Base-by-base conservation (phyloP, 2,329 filamentous ascomycete genomes). In the Berkeleyomyces rouxiae region DNA sequence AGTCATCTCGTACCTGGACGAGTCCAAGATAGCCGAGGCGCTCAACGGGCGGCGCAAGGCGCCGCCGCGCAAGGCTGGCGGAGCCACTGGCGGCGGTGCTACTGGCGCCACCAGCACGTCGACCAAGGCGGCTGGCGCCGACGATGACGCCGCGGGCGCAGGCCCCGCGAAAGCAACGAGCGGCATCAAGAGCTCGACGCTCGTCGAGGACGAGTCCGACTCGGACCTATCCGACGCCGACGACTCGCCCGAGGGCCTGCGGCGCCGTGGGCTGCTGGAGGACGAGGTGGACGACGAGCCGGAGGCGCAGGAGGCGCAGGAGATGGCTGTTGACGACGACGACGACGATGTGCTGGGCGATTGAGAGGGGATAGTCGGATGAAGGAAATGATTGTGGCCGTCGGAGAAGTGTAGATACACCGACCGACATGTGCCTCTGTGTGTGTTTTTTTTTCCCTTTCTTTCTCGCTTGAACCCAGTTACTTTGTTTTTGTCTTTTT, bases 1-100 rank as follows among this genome's bases (percentile, higher is more conserved):
- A 68, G 83, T 96, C 5, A 76, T 96, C 3, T 82, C 83, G 7
- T 93, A 86, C 71, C 77, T 97, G 3, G 90, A 96, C 68, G 82
- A 86, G 63, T 77, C 79, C 58, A 84, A 85, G 69, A 72, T 81
- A 51, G 78, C 73, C 9, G 63, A 67, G 9, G 60, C 61, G n/a
- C 74, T 71, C 61, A 77, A 75, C 68, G 69, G 73, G 47, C 75
- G 72, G 65, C 70, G 65, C 36, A 65, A 51, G 53, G 61, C 63
- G 31, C 51, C 51, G 23, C 59, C 62, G 53, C 67, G 70, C 66
- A 71, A 70, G 62, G 70, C 69, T 31, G 62, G 68, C 9, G 67
- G 66, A 42, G 51, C 66, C 36, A 65, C 37, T 39, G 69, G 71
- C 69, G 64, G 72, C 65, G 57, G 23, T 23, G 23, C 23, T 23